phyloP scores from a whole-genome alignment of 139 green algal species.

The Picocystis salinarum region DNA sequence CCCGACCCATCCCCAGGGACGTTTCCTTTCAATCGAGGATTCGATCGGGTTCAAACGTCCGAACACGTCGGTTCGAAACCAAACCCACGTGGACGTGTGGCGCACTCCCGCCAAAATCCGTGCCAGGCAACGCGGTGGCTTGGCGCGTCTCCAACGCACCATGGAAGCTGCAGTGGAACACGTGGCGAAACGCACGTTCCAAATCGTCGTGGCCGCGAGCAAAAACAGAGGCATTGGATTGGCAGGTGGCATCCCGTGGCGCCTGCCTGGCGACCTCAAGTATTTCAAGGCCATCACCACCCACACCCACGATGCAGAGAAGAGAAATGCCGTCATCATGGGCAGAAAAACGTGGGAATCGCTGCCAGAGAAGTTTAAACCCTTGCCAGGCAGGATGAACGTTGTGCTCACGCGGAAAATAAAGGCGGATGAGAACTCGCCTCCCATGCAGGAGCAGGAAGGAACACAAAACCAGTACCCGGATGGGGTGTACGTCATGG shows the following conservation, averaged over 20 bases:
- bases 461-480: neutral
- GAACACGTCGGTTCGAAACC: no score
- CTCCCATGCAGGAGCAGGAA: neutral
- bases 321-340: slow-evolving; percentile 94
- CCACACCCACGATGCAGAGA: slow-evolving; percentile 22
- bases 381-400: slow-evolving; percentile 77
- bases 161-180: slow-evolving; percentile 2
- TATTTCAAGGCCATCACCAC: slow-evolving; percentile 81
- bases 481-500: slow-evolving; percentile 26
- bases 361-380: slow-evolving; percentile 77
- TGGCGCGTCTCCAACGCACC: no score
- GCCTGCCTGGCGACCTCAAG: slow-evolving; percentile 64
- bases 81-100: no score
- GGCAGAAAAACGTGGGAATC: slow-evolving; percentile 93
- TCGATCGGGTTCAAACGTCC: no score
- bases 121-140: no score
- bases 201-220: slow-evolving; percentile 78
- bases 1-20: no score
- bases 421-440: slow-evolving; percentile 9
- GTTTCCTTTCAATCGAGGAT: no score
- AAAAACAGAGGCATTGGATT: slow-evolving; percentile 64
- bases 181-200: slow-evolving; percentile 25
- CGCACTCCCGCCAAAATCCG: no score
- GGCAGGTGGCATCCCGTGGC: slow-evolving; percentile 45
- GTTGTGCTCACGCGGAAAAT: slow-evolving; percentile 76